These are phyloP conservation scores for Wolfiporia cocos DNA, from an alignment of 1,284 basidiomycete genomes.

Conservation along the genomic window DNA sequence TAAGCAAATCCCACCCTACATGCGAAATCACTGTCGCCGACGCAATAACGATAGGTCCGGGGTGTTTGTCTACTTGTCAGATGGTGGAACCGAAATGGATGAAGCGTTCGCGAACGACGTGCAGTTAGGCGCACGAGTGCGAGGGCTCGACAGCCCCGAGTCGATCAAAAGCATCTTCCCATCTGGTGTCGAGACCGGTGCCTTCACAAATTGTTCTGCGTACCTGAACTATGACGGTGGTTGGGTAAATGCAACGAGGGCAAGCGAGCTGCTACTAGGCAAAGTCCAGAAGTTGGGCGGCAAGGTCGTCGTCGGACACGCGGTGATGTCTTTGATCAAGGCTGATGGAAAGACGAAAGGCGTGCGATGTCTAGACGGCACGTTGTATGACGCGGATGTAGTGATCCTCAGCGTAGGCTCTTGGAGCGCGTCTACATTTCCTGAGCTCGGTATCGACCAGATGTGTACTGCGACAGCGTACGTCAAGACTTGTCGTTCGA, in stretches of 20 bases:
- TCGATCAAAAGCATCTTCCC: constrained; percentile 41
- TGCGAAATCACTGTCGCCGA: background rate
- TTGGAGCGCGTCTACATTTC: constrained; percentile 80
- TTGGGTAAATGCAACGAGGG: constrained; percentile 79
- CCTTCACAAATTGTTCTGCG: constrained; percentile 33
- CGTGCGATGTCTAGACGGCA: constrained; percentile 59
- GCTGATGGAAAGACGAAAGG: constrained; percentile 44
- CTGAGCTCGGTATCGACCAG: constrained; percentile 41
- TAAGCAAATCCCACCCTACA: constrained; percentile 35
- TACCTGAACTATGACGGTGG: constrained; percentile 78
- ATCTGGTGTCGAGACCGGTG: constrained; percentile 22
- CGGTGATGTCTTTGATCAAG: constrained; percentile 42
- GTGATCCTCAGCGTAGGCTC: constrained; percentile 71
- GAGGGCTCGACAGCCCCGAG: constrained; percentile 31
- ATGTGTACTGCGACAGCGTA: constrained; percentile 68
- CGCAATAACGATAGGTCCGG: constrained; percentile 41
- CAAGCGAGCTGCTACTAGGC: constrained; percentile 49
- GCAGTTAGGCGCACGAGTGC: constrained; percentile 41
- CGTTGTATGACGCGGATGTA: constrained; percentile 43
- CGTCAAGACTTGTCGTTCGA: background rate
- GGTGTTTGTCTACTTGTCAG: constrained; percentile 32
- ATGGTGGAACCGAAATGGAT: constrained; percentile 35
- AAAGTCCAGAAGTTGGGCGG: constrained; percentile 59
- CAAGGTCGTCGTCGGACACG: constrained; percentile 48
- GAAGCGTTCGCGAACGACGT: constrained; percentile 54